Evolutionary conservation across 1,284 basidiomycete genomes (phyloP).

Genomic region (Cryptococcus jaspeensis): DNA sequence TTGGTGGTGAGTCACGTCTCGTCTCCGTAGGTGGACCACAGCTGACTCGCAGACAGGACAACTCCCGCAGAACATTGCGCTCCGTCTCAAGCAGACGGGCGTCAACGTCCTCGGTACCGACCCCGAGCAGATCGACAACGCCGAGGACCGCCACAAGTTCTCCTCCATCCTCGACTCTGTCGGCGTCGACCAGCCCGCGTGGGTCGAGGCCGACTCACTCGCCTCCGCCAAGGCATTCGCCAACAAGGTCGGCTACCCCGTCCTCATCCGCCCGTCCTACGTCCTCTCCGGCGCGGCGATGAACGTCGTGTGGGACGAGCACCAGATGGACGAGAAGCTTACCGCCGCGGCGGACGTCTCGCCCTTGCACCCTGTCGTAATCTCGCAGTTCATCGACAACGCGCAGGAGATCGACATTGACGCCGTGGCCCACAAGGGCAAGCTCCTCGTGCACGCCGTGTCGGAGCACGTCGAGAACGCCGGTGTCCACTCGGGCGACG

Average conservation of each 20-base stretch:
- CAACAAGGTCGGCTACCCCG: constrained; percentile 83
- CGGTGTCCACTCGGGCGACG: constrained; percentile 98
- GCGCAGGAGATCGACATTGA: constrained; percentile 99
- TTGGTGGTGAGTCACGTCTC: constrained; percentile 68
- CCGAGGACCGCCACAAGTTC: constrained; percentile 99
- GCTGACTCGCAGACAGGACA: constrained; percentile 60
- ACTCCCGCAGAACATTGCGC: constrained; percentile 96
- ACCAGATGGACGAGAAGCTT: constrained; percentile 83
- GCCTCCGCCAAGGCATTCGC: constrained; percentile 92
- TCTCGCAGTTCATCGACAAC: constrained; percentile 97
- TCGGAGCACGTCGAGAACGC: constrained; percentile 99
- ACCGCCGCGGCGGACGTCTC: constrained; percentile 94
- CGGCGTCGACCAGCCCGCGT: constrained; percentile 95
- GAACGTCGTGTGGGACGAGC: constrained; percentile 97
- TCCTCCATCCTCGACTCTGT: constrained; percentile 91
- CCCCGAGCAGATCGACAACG: constrained; percentile 91
- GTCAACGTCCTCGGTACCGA: constrained; percentile 96
- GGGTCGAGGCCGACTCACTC: constrained; percentile 87
- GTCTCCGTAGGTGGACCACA: background rate
- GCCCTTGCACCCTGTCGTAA: constrained; percentile 93
- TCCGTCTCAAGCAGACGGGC: constrained; percentile 84
- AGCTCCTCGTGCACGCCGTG: constrained; percentile 91
- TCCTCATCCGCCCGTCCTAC: constrained; percentile 94
- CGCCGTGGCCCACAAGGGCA: constrained; percentile 91
- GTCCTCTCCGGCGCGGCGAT: constrained; percentile 98